phyloP scores from a whole-genome alignment of 2,329 filamentous ascomycete species.

The Emmonsiellopsis sp. region DNA sequence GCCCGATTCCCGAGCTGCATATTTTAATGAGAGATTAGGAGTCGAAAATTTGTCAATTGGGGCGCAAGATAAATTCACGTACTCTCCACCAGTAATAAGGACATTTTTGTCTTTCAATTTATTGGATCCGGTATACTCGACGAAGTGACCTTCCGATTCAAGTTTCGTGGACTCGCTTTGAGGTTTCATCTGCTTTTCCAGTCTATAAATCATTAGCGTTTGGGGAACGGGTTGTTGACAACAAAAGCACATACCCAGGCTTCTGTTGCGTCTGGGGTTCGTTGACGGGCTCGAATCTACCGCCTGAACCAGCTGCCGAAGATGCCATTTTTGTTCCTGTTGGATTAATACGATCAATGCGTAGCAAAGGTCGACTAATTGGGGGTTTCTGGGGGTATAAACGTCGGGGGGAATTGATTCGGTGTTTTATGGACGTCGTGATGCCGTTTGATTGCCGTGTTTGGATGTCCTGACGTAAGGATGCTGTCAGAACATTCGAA shows the following conservation, averaged over 20 bases:
- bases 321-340: neutral
- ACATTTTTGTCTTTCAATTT: constrained; percentile 44
- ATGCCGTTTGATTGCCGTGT: neutral
- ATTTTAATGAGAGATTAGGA: neutral
- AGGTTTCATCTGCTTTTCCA: constrained; percentile 18
- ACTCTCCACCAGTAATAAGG: constrained; percentile 50
- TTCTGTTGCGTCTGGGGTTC: constrained; percentile 2
- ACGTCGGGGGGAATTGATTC: neutral
- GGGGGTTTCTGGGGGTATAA: neutral
- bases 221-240: neutral
- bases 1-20: constrained; percentile 44
- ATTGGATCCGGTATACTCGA: constrained; percentile 36
- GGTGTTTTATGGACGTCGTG: neutral
- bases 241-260: neutral
- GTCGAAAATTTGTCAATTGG: neutral
- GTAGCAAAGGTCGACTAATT: neutral
- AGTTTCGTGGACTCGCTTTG: constrained; percentile 27
- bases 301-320: neutral
- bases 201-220: constrained; percentile 3
- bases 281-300: neutral
- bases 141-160: constrained; percentile 17
- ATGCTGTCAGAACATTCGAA: neutral
- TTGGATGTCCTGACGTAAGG: neutral
- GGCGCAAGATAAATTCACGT: constrained; percentile 15
- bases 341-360: neutral